These are phyloP conservation scores for Backusella westeae DNA, from an alignment of 192 early-diverging fungal genomes.

Conservation along the genomic window DNA sequence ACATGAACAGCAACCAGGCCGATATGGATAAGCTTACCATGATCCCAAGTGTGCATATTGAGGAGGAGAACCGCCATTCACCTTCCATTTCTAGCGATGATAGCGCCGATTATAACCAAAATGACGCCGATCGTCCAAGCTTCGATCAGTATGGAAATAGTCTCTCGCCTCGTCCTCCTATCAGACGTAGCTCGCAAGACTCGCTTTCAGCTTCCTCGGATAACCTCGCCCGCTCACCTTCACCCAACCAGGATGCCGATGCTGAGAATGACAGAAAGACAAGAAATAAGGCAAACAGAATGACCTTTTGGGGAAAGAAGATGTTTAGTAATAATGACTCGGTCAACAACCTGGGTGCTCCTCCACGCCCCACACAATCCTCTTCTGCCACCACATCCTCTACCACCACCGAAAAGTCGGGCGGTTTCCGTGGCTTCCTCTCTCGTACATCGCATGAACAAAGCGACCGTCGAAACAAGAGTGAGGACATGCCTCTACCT, in stretches of 20 bases:
- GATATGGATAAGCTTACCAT: conserved; percentile 17
- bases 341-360: not conserved
- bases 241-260: not conserved
- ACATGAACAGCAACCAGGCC: conserved; percentile 6
- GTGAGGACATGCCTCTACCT: not conserved
- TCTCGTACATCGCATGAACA: conserved; percentile 19
- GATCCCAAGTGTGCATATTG: not conserved
- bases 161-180: not conserved
- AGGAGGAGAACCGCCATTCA: not conserved
- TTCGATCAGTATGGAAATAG: not conserved
- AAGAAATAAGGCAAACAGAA: conserved; percentile 27
- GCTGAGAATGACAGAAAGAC: conserved; percentile 19
- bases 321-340: conserved; percentile 25
- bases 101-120: not conserved
- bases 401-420: not conserved
- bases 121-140: not conserved
- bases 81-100: conserved; percentile 15
- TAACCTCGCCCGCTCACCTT: not conserved
- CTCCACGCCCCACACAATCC: conserved; percentile 18
- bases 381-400: conserved; percentile 1
- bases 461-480: conserved; percentile 20
- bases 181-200: conserved; percentile 5
- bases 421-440: conserved; percentile 24
- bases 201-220: not conserved
- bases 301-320: conserved; percentile 36